Conservation (phyloP, 306 rosid genomes). For the Fagus crenata region DNA sequence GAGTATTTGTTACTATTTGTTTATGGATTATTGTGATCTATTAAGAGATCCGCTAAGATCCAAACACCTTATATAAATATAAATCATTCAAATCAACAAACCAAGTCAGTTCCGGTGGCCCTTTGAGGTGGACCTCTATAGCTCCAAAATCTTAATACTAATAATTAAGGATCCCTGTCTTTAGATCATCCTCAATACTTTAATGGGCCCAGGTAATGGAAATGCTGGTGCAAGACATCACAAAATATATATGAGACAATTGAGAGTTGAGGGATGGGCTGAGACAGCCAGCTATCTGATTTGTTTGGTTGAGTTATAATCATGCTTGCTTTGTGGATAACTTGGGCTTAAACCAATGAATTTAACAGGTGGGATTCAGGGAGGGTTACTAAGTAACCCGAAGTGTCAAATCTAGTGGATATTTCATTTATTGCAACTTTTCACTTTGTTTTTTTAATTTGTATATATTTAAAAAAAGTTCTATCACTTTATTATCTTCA, state of each 20-base stretch:
- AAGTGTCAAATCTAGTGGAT: constrained; percentile 31
- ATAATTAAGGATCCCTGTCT: too few relatives aligned
- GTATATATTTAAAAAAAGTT: constrained; percentile 2
- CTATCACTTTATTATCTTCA: constrained; percentile 21
- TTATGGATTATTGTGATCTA: constrained; percentile 5
- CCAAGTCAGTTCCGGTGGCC: neutral
- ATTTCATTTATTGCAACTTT: neutral
- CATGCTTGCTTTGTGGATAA: neutral
- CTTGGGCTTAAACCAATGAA: neutral
- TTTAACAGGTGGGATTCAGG: neutral
- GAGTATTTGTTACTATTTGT: neutral
- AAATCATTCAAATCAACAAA: neutral
- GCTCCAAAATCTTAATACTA: too few relatives aligned
- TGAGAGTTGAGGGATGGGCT: too few relatives aligned
- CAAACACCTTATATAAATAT: too few relatives aligned
- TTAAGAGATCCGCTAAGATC: constrained; percentile 23
- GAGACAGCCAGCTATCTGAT: too few relatives aligned
- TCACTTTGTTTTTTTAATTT: neutral
- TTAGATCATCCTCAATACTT: neutral
- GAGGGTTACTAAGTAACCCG: neutral
- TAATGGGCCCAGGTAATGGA: neutral
- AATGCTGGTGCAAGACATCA: neutral
- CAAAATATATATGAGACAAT: too few relatives aligned
- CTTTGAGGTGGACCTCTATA: neutral
- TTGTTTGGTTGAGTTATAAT: neutral